Conservation (phyloP, 1,284 basidiomycete species). For the Phaffia rhodozyma region DNA sequence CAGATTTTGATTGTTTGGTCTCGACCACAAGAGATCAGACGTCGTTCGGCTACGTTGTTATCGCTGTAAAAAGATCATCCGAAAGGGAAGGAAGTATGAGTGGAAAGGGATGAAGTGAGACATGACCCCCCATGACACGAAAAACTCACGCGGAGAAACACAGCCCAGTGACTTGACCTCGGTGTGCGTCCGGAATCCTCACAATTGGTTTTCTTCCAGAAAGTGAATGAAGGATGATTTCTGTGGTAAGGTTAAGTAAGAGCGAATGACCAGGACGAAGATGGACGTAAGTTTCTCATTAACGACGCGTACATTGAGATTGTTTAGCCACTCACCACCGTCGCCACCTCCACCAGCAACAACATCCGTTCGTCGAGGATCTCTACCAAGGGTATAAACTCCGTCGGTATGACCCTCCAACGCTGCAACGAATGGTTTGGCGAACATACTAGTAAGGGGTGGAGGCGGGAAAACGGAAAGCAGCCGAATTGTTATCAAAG, state of each 20-base stretch:
- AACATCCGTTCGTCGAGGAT: constrained; percentile 61
- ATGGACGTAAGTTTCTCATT: background rate
- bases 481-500: background rate
- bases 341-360: constrained; percentile 94
- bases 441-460: constrained; percentile 55
- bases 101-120: background rate
- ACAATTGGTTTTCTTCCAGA: constrained; percentile 53
- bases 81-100: constrained; percentile 31
- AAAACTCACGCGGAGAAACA: constrained; percentile 16
- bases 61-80: constrained; percentile 1
- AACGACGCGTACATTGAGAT: constrained; percentile 16
- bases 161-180: constrained; percentile 17
- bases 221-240: constrained; percentile 80
- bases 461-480: background rate
- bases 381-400: constrained; percentile 74
- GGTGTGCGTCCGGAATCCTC: constrained; percentile 66
- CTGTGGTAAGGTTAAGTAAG: constrained; percentile 34
- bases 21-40: constrained; percentile 78
- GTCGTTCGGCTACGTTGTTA: constrained; percentile 39
- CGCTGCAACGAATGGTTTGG: constrained; percentile 85
- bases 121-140: background rate
- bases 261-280: background rate
- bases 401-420: constrained; percentile 92
- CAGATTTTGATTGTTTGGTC: constrained; percentile 89
- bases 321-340: constrained; percentile 51